Evolutionary conservation across 1,139 yeast species (phyloP).

Genomic region (Debaryomyces sp.): DNA sequence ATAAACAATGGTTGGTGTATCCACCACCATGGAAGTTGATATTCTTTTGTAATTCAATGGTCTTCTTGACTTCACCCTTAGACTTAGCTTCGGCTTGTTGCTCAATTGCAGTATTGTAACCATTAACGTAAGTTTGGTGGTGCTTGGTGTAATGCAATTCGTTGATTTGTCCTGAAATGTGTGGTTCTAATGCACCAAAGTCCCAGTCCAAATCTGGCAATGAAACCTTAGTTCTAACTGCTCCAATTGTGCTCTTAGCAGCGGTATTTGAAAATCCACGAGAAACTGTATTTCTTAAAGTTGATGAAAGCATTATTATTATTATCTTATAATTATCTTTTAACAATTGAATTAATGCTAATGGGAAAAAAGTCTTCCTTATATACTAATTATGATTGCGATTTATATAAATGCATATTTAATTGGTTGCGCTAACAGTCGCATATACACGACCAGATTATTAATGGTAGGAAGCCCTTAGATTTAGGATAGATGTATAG

Average conservation of each 20-base stretch:
- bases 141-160: conserved; percentile 91
- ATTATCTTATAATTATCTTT: neutral
- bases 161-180: conserved; percentile 85
- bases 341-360: neutral
- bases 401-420: conserved; percentile 1
- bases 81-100: conserved; percentile 72
- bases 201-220: conserved; percentile 89
- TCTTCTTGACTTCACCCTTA: conserved; percentile 64
- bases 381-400: conserved; percentile 2
- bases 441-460: conserved; percentile 3
- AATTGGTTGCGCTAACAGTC: conserved; percentile 4
- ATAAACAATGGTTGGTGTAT: conserved; percentile 79
- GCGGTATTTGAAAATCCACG: conserved; percentile 18
- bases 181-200: conserved; percentile 88
- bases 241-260: conserved; percentile 25
- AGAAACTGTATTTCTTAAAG: conserved; percentile 23
- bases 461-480: neutral
- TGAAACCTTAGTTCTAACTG: conserved; percentile 64
- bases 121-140: conserved; percentile 92
- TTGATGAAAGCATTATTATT: conserved; percentile 22
- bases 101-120: conserved; percentile 82
- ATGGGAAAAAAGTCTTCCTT: neutral
- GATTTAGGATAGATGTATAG: neutral
- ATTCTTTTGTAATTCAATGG: conserved; percentile 73
- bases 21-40: conserved; percentile 98